A percentile compares a stretch with the other conserved stretches of the same genome.
These are phyloP conservation scores for Cyclostephanos tholiformis DNA, from an alignment of 108 stramenopile genomes.

Conservation along the genomic window DNA sequence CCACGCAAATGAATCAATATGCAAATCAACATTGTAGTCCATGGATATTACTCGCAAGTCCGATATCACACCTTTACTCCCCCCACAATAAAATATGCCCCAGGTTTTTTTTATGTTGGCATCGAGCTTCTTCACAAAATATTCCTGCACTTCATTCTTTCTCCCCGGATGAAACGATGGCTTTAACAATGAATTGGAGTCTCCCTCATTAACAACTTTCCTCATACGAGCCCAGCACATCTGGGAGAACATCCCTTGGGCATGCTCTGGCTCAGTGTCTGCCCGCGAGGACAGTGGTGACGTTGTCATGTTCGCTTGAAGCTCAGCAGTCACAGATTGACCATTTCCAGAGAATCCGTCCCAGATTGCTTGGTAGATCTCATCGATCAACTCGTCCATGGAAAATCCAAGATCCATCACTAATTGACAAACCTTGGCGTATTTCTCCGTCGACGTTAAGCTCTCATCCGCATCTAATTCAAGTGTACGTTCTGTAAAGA, in stretches of 20 bases:
- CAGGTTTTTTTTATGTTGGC: conserved; percentile 33
- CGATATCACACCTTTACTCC: conserved; percentile 24
- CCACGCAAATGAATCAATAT: too few relatives aligned
- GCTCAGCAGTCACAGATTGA: not conserved
- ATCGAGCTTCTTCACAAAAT: conserved; percentile 26
- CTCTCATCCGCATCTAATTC: conserved; percentile 10
- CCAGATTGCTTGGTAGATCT: not conserved
- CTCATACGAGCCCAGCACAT: conserved; percentile 12
- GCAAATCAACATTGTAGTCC: too few relatives aligned
- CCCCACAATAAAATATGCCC: conserved; percentile 53
- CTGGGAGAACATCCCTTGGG: too few relatives aligned
- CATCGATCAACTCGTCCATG: conserved; percentile 12
- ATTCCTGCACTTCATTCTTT: conserved; percentile 16
- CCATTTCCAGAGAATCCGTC: not conserved
- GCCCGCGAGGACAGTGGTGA: too few relatives aligned
- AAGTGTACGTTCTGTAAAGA: not conserved
- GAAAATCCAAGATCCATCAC: conserved; percentile 7
- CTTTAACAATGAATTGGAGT: conserved; percentile 8
- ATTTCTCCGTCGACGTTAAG: conserved; percentile 19
- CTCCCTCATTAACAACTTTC: not conserved
- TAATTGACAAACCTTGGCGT: not conserved
- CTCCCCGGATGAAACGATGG: conserved; percentile 42
- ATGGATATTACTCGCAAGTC: conserved; percentile 40
- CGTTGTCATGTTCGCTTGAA: not conserved
- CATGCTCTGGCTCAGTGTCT: too few relatives aligned